These are phyloP conservation scores for Monosiga brevicollis DNA, from an alignment of 78 protist species.

Conservation along the genomic window DNA sequence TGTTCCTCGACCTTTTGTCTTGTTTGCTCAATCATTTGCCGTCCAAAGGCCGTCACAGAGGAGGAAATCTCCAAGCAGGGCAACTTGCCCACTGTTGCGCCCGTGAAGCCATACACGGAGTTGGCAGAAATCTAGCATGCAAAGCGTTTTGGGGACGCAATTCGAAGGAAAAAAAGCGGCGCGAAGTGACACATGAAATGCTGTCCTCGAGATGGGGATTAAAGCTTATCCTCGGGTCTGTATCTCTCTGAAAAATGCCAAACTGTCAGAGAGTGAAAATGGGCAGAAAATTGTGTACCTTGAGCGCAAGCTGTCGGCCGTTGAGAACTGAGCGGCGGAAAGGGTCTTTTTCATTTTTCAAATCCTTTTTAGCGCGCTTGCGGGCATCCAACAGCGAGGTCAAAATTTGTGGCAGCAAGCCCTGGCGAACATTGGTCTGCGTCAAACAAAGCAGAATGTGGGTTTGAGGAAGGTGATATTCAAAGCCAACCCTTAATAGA, in stretches of 20 bases:
- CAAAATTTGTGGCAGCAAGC: constrained; percentile 92
- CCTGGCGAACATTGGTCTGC: constrained; percentile 43
- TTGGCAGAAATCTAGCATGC: constrained; percentile 96
- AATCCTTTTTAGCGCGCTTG: constrained; percentile 77
- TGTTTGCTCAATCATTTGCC: constrained; percentile 94
- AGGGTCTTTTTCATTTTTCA: constrained; percentile 88
- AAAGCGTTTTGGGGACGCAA: too few species aligned
- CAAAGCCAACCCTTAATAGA: too few species aligned
- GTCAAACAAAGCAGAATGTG: too few species aligned
- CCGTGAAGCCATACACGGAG: constrained; percentile 99
- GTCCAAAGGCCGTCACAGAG: constrained; percentile 95
- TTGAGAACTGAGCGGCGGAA: constrained; percentile 79
- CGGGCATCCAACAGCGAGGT: constrained; percentile 93
- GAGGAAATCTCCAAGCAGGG: constrained; percentile 93
- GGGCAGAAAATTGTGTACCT: too few species aligned
- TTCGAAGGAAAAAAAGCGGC: too few species aligned
- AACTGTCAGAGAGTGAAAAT: too few species aligned
- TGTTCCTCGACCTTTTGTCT: constrained; percentile 29
- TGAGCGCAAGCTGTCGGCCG: constrained; percentile 99
- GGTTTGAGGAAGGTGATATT: too few species aligned
- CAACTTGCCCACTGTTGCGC: constrained; percentile 95
- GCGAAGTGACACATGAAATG: too few species aligned
- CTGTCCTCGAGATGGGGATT: too few species aligned
- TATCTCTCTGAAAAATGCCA: too few species aligned
- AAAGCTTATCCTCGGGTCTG: too few species aligned